phyloP scores from a whole-genome alignment of 257 asterid genomes.

The Solanum sitiens region DNA sequence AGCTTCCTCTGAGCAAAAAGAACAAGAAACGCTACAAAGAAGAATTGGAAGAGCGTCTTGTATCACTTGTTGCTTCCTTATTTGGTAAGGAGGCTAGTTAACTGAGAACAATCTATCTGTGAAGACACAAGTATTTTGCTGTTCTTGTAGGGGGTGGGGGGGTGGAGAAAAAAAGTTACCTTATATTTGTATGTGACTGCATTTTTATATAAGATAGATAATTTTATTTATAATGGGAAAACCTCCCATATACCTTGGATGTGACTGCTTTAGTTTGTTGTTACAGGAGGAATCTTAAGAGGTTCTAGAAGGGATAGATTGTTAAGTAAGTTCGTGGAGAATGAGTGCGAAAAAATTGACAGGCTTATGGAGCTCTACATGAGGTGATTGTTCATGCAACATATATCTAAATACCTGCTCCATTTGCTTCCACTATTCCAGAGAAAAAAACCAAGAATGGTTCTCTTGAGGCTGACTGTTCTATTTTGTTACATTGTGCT shows the following conservation, averaged over 20 bases:
- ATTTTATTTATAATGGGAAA: neutral
- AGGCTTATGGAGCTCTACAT: constrained; percentile 93
- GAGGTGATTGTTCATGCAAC: constrained; percentile 39
- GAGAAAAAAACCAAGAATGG: neutral
- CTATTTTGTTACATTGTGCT: neutral
- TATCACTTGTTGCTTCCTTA: constrained; percentile 81
- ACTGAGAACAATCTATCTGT: neutral
- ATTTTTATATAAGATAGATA: neutral
- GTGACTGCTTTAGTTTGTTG: neutral
- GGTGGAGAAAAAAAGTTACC: neutral
- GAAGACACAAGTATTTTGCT: neutral
- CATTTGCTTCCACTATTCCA: neutral
- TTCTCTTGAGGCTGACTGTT: neutral
- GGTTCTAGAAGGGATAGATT: constrained; percentile 96
- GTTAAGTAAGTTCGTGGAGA: constrained; percentile 90
- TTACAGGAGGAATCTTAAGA: constrained; percentile 80
- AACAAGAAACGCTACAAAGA: constrained; percentile 69
- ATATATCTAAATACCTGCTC: neutral
- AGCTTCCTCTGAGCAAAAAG: constrained; percentile 94
- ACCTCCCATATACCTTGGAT: neutral
- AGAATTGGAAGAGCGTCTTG: constrained; percentile 91
- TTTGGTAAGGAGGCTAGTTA: constrained; percentile 62
- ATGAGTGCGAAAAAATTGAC: constrained; percentile 92
- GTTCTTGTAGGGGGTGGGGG: neutral
- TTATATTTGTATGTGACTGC: neutral